Evolutionary conservation across 768 basidiomycete genomes (phyloP), one percentile per base, ranked within the genome.

Genomic region (Leccinum pellstonianum): DNA sequence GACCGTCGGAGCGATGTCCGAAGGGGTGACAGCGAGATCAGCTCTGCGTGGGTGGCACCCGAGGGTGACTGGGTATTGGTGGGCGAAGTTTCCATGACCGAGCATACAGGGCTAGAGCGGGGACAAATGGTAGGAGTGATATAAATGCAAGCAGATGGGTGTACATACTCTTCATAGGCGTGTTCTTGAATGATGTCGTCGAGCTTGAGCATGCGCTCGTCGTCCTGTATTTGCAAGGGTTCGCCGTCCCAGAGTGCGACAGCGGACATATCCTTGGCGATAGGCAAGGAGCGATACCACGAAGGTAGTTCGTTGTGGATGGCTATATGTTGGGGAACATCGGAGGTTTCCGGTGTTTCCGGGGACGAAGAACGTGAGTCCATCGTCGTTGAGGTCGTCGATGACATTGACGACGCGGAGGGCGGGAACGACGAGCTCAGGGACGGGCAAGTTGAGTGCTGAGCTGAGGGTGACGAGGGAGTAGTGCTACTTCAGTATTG

Each of bases 151-250:
- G 8, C 29, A 58, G 55, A 59, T 46, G 56, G 41, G 47, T 54
- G 76, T 41, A 49, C 87, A 62, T 70, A 91, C 89, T 90, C 88
- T 63, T 89, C 87, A 71, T 88, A 91, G 33, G 84, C 86, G 66
- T 86, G 82, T 61, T 85, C 83, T 66, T 90, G 86, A 56, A 91
- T 82, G 51, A 91, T 76, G 68, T 92, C 90, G 66, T 89, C 86
- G 46, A 92, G 75, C 46, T 81, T 78, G 62, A 91, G 82, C 75
- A 88, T 88, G 54, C 75, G 75, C 23, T 81, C 77, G 51, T 80
- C 77, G 38, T 82, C 85, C 53, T 77, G 70, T 67, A 86, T 84
- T 60, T 75, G 74, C 14, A 76, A 69, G 19, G 76, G 59, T 62
- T 80, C 79, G 31, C 73, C 68, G 51, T 78, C 76, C 83, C 83